A percentile compares a stretch with the other conserved stretches of the same genome.
These are phyloP conservation scores for Blastobotrys americana DNA, from an alignment of 805 yeast genomes.

Conservation along the genomic window DNA sequence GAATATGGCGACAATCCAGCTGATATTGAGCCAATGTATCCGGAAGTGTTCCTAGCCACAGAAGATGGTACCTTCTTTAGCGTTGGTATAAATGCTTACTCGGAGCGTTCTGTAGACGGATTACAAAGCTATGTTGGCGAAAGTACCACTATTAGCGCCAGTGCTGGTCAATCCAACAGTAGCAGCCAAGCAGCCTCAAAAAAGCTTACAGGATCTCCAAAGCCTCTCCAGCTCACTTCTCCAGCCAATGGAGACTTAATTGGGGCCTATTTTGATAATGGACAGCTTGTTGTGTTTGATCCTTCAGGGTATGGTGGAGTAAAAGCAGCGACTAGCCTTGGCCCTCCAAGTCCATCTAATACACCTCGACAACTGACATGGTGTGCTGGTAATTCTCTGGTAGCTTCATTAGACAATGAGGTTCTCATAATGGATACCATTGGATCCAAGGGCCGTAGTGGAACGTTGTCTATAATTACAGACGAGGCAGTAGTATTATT, in stretches of 20 bases:
- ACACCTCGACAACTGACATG: conserved; percentile 51
- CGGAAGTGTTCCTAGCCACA: conserved; percentile 31
- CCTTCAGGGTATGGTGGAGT: not conserved
- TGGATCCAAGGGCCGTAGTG: conserved; percentile 36
- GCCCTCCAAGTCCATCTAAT: not conserved
- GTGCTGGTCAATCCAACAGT: no score
- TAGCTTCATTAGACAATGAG: conserved; percentile 52
- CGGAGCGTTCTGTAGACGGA: no score
- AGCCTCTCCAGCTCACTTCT: conserved; percentile 27
- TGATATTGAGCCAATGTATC: conserved; percentile 24
- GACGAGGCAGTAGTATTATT: conserved; percentile 37
- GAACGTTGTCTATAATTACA: conserved; percentile 28
- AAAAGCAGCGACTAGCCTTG: not conserved
- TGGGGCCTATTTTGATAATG: conserved; percentile 40
- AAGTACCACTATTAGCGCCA: not conserved
- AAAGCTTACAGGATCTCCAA: not conserved
- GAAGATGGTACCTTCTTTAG: conserved; percentile 43
- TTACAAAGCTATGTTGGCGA: no score
- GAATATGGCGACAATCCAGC: conserved; percentile 19
- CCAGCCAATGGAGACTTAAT: conserved; percentile 55
- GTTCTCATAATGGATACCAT: conserved; percentile 61
- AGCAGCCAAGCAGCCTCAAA: not conserved
- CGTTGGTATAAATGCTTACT: not conserved
- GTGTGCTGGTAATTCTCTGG: conserved; percentile 84
- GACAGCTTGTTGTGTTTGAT: conserved; percentile 42